Evolutionary conservation across 345 rosid species (phyloP).

Genomic region (Firmiana major): DNA sequence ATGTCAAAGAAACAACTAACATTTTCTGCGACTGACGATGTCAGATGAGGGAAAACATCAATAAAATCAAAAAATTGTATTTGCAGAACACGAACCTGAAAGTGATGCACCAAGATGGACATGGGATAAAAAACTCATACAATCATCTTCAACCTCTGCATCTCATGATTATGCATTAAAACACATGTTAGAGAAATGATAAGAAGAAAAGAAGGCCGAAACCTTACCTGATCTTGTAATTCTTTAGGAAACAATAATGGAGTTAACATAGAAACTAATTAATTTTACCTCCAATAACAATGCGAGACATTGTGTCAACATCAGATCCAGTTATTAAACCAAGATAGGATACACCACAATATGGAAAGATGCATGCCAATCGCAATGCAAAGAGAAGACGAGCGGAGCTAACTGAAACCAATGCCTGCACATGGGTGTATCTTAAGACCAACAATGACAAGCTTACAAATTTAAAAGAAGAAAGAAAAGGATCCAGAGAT

Average conservation of each 20-base stretch:
- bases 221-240: not conserved
- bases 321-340: constrained; percentile 68
- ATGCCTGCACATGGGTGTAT: constrained; percentile 49
- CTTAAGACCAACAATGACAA: constrained; percentile 13
- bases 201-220: not conserved
- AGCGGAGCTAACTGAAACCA: constrained; percentile 51
- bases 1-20: not conserved
- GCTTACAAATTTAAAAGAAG: not conserved
- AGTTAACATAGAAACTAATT: constrained; percentile 5
- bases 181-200: not conserved
- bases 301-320: constrained; percentile 36
- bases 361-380: constrained; percentile 46
- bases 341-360: constrained; percentile 55
- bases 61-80: constrained; percentile 2
- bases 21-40: not conserved
- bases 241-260: not conserved
- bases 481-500: not conserved
- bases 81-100: constrained; percentile 46
- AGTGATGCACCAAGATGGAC: constrained; percentile 73
- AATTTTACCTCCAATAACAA: constrained; percentile 44
- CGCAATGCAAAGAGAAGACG: constrained; percentile 38
- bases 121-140: constrained; percentile 36
- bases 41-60: not conserved
- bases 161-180: constrained; percentile 9
- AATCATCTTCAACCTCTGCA: constrained; percentile 57